Percentiles rank a stretch among this genome's conserved stretches.
Conservation (phyloP, 495 filamentous ascomycete species). For the Cetradonia linearis region DNA sequence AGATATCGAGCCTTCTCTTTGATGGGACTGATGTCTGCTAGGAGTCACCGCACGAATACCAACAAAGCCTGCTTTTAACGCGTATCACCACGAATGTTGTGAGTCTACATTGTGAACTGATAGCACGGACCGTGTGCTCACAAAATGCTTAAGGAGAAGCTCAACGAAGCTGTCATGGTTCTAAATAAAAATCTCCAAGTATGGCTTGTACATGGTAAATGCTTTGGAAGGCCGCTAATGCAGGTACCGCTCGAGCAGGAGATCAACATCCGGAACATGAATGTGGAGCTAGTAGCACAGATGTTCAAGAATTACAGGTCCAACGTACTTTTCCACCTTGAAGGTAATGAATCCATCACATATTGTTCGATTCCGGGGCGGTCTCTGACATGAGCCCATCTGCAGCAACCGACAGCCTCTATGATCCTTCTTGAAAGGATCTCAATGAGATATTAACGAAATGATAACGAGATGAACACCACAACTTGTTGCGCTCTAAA, state of each 20-base stretch:
- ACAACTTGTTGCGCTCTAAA: not conserved
- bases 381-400: not conserved
- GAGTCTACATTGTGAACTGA: conserved; percentile 29
- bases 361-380: not conserved
- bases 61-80: conserved; percentile 84
- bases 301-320: conserved; percentile 99
- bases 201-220: conserved; percentile 12
- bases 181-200: conserved; percentile 90
- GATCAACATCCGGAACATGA: conserved; percentile 97
- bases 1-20: not conserved
- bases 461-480: not conserved
- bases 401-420: conserved; percentile 72
- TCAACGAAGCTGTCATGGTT: conserved; percentile 86
- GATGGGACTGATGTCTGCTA: conserved; percentile 27
- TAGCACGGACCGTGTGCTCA: not conserved
- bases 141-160: conserved; percentile 62
- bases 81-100: conserved; percentile 98
- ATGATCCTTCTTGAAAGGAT: conserved; percentile 60
- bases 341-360: conserved; percentile 50
- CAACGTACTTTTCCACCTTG: conserved; percentile 92
- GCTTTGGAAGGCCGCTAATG: conserved; percentile 15
- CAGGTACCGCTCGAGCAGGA: conserved; percentile 45
- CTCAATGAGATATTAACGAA: not conserved
- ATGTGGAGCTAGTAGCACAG: conserved; percentile 92
- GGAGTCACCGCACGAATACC: conserved; percentile 97